Base-by-base conservation (phyloP, 805 yeast species). In the Sporopachydermia quercuum region DNA sequence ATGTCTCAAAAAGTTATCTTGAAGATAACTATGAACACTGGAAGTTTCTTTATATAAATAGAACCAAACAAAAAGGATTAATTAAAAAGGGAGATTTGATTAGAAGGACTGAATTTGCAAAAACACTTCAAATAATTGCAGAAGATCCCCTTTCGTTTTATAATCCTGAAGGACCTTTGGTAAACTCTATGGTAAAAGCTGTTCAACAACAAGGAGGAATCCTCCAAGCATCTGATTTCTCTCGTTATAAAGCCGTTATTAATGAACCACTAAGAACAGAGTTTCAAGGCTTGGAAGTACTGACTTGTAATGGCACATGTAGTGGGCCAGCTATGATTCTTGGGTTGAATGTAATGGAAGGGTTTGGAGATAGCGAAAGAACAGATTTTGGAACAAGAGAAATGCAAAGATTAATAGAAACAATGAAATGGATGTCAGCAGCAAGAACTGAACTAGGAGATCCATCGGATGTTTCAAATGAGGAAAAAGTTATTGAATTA, bases 361-460 rank as follows among this genome's bases (percentile, higher is more conserved):
- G 58, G 13, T 66, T 66, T 46, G 61, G 62, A 3, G 30, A n/a
- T 23, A 23, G 13, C 30, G 30, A 23, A 23, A 23, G 30, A 23
- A 23, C 30, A n/a, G 82, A 76, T 45, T 64, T 68, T 50, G 52
- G 54, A 17, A 64, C 66, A 5, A 43, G 69, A 8, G 66, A 71
- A 11, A 62, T 76, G 2, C 96, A 83, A 50, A 65, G 82, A 41
- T 53, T 85, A 4, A 62, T 85, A 6, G 98, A 89, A 58, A 62
- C 81, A 2, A 84, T 89, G 94, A 89, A 89, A 57, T 89, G 96
- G 95, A 70, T 85, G 71, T 83, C 87, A 0, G 70, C 89, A 8
- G 89, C 79, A 0, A 67, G 96, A 45, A 74, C 87, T n/a, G 71
- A 84, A 48, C 65, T 89, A 17, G 97, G 97, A 0, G 96, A 85